phyloP scores from a whole-genome alignment of 306 rosid species.

The Luffa acutangula region DNA sequence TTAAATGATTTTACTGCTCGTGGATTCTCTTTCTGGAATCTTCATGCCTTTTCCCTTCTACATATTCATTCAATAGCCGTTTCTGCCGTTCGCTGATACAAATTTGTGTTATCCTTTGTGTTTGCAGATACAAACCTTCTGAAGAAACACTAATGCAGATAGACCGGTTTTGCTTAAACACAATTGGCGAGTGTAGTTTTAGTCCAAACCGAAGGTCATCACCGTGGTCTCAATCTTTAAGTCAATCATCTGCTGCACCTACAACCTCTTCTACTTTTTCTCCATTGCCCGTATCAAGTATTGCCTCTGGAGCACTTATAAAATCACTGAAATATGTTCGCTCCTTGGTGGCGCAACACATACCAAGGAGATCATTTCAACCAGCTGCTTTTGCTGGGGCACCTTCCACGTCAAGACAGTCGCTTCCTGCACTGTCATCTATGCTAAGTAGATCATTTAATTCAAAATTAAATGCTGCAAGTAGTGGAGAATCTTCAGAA shows the following conservation, averaged over 20 bases:
- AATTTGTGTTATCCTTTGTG: constrained; percentile 17
- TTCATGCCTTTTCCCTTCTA: background rate
- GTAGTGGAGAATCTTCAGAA: constrained; percentile 51
- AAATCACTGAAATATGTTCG: constrained; percentile 87
- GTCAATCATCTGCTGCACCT: constrained; percentile 46
- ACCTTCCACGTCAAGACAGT: constrained; percentile 63
- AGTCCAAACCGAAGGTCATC: constrained; percentile 43
- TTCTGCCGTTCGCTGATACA: constrained; percentile 13
- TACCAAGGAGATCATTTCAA: constrained; percentile 77
- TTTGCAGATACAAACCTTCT: constrained; percentile 78
- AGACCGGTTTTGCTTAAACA: constrained; percentile 90
- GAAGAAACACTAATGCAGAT: constrained; percentile 87
- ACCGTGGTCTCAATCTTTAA: constrained; percentile 45
- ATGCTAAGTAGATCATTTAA: constrained; percentile 89
- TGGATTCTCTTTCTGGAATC: background rate
- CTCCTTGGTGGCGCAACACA: constrained; percentile 80
- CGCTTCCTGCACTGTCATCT: constrained; percentile 83
- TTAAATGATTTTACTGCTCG: background rate
- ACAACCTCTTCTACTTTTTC: constrained; percentile 37
- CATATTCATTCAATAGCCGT: constrained; percentile 1
- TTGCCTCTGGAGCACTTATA: constrained; percentile 74
- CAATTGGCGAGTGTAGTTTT: constrained; percentile 69
- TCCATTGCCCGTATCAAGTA: constrained; percentile 73
- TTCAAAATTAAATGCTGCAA: constrained; percentile 59
- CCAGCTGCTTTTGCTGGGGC: constrained; percentile 82